Conservation (phyloP, 202 grass and related monocot genomes). For the Cymbopogon flexuosus region DNA sequence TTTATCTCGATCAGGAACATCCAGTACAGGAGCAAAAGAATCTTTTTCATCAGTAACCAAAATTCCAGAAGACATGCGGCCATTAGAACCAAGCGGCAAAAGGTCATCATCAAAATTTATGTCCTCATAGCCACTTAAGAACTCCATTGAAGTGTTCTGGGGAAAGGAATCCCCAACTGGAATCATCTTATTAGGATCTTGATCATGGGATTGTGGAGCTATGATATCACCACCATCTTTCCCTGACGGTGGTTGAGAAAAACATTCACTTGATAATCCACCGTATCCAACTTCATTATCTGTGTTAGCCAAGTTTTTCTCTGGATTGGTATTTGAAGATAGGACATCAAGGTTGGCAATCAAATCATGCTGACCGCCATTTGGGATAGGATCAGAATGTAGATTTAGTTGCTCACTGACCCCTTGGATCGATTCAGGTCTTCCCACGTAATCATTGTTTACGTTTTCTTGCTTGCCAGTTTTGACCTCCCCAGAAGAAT, state of each 20-base stretch:
- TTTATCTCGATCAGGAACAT: slow-evolving; percentile 8
- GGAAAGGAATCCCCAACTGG: background rate
- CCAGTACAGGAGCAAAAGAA: background rate
- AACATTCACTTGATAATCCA: slow-evolving; percentile 25
- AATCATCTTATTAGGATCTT: slow-evolving; percentile 17
- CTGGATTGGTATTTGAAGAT: slow-evolving; percentile 5
- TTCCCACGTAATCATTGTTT: background rate
- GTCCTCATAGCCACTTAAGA: slow-evolving; percentile 20
- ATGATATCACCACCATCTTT: background rate
- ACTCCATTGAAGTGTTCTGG: slow-evolving; percentile 4
- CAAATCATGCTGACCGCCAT: background rate
- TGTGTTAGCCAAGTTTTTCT: slow-evolving; percentile 10
- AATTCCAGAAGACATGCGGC: slow-evolving; percentile 10
- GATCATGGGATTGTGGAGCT: slow-evolving; percentile 10
- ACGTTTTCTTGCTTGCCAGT: slow-evolving; percentile 4
- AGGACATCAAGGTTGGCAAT: background rate
- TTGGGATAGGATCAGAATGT: background rate
- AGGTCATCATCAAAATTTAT: background rate
- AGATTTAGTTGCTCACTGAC: slow-evolving; percentile 10
- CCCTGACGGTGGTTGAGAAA: background rate
- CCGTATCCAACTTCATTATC: slow-evolving; percentile 20
- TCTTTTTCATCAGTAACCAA: slow-evolving; percentile 21
- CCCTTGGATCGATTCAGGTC: background rate
- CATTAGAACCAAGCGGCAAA: background rate
- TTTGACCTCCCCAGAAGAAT: slow-evolving; percentile 23